These are phyloP conservation scores for Dittrichia graveolens DNA, from an alignment of 129 eudicot species.

Conservation along the genomic window DNA sequence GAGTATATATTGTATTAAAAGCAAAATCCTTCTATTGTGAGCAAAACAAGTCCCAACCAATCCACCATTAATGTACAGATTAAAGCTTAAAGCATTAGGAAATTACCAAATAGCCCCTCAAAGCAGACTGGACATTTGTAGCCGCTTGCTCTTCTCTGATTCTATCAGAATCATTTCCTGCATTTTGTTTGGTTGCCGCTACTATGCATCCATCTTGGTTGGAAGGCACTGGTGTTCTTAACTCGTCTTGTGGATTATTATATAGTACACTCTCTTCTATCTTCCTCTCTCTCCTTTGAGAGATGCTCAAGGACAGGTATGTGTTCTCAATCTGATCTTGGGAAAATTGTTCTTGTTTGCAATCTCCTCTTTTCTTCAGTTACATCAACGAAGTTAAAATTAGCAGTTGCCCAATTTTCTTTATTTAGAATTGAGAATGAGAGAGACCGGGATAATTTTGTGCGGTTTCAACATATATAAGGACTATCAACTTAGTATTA, in stretches of 20 bases:
- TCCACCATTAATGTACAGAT: not conserved
- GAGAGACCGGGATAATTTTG: too few species aligned
- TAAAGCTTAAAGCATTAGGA: not conserved
- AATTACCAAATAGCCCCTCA: conserved; percentile 59
- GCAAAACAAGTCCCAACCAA: not conserved
- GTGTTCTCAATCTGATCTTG: conserved; percentile 26
- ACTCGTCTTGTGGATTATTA: conserved; percentile 21
- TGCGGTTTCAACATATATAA: not conserved
- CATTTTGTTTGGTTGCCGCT: conserved; percentile 10
- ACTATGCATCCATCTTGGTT: conserved; percentile 16
- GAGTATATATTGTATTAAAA: not conserved
- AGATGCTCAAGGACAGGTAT: conserved; percentile 5
- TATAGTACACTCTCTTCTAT: conserved; percentile 24
- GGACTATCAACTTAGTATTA: conserved; percentile 5
- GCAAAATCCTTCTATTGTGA: not conserved
- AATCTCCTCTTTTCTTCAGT: conserved; percentile 43
- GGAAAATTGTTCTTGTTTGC: conserved; percentile 27
- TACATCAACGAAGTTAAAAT: conserved; percentile 21
- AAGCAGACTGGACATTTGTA: conserved; percentile 51
- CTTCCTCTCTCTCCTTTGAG: conserved; percentile 22
- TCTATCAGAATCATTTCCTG: conserved; percentile 34
- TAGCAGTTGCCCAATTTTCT: not conserved
- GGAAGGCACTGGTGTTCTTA: conserved; percentile 8
- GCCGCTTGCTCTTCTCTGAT: conserved; percentile 50
- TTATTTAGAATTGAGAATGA: not conserved